phyloP scores from a whole-genome alignment of 257 asterid genomes.

The Penstemon newberryi region DNA sequence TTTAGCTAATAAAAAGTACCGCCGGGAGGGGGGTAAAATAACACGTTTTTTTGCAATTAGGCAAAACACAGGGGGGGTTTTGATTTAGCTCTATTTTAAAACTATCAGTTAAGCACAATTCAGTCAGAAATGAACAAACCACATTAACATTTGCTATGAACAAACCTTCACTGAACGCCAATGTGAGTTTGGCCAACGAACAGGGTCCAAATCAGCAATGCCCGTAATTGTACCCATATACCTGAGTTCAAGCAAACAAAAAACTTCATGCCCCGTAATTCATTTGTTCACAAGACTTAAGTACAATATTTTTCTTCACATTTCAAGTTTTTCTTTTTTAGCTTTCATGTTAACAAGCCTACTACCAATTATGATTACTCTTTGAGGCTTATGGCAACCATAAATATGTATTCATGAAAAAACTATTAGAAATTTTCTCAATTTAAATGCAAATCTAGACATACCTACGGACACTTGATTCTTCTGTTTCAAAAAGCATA shows the following conservation, averaged over 20 bases:
- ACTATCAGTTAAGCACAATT: neutral
- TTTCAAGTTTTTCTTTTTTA: neutral
- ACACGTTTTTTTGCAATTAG: no score
- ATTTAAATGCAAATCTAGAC: slow-evolving; percentile 25
- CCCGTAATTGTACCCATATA: slow-evolving; percentile 94
- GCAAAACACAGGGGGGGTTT: no score
- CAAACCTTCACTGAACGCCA: slow-evolving; percentile 93
- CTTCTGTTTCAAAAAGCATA: slow-evolving; percentile 94
- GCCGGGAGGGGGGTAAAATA: no score
- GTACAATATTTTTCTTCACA: no score
- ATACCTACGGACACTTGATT: slow-evolving; percentile 90
- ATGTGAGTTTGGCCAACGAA: slow-evolving; percentile 91
- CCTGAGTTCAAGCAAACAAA: slow-evolving; percentile 42
- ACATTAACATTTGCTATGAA: neutral
- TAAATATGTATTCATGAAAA: neutral
- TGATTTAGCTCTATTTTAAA: neutral
- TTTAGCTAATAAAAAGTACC: no score
- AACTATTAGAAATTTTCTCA: neutral
- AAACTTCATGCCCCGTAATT: neutral
- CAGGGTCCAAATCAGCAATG: slow-evolving; percentile 80
- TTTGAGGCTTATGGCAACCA: neutral
- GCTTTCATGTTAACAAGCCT: neutral
- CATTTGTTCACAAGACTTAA: neutral
- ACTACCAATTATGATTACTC: neutral
- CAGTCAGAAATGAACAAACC: neutral